These are phyloP conservation scores for Sphaceloma murrayae DNA, from an alignment of 2,329 filamentous ascomycete genomes.

Conservation along the genomic window DNA sequence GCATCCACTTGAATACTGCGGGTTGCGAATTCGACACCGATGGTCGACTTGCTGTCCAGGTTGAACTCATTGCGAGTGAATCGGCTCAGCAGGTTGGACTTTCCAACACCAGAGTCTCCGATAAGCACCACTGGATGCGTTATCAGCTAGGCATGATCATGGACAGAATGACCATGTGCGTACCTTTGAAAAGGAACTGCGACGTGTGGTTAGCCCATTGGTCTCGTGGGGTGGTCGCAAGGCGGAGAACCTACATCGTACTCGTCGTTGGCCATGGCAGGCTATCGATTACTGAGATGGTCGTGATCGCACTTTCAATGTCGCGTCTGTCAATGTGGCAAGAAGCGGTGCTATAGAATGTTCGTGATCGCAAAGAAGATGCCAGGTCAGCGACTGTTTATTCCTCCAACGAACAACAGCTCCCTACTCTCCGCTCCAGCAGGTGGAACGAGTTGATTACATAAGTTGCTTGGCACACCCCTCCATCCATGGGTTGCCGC, in stretches of 20 bases:
- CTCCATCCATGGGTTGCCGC: no score
- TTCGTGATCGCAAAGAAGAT: no score
- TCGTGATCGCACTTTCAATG: not conserved
- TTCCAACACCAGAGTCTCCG: slow-evolving; percentile 97
- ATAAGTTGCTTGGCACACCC: no score
- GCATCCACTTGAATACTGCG: slow-evolving; percentile 97
- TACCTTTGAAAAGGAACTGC: slow-evolving; percentile 99
- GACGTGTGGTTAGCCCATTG: slow-evolving; percentile 30
- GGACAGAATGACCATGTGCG: slow-evolving; percentile 8
- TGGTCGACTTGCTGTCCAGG: slow-evolving; percentile 98
- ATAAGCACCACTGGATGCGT: slow-evolving; percentile 75
- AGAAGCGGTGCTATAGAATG: no score
- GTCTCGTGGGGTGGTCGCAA: slow-evolving; percentile 18
- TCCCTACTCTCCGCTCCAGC: no score
- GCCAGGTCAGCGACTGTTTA: no score
- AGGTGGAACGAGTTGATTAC: no score
- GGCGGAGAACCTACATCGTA: slow-evolving; percentile 74
- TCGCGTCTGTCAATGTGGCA: slow-evolving; percentile 4
- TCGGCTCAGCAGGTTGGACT: slow-evolving; percentile 98
- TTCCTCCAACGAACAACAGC: no score
- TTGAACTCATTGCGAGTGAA: slow-evolving; percentile 99
- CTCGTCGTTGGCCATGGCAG: slow-evolving; percentile 97
- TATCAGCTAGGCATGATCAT: slow-evolving; percentile 15
- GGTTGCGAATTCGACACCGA: slow-evolving; percentile 98
- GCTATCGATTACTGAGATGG: not conserved